Conservation (phyloP, 2,329 filamentous ascomycete genomes). For the Tolypocladium tundrense region DNA sequence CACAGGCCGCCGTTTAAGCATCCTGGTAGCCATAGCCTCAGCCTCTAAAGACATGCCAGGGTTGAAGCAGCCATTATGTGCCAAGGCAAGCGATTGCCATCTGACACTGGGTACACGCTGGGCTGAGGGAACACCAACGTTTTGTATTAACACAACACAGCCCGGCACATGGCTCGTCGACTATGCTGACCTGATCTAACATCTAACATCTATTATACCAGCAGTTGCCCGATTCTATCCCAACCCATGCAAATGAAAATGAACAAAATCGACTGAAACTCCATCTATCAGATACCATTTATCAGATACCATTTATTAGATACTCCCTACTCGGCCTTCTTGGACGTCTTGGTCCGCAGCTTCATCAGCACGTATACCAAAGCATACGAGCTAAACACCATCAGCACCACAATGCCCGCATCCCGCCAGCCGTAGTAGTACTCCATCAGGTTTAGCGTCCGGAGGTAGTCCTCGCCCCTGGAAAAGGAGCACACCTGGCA, state of each 20-base stretch:
- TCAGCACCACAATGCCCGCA: slow-evolving; percentile 47
- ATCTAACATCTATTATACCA: not conserved
- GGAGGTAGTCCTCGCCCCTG: slow-evolving; percentile 48
- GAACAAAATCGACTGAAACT: not conserved
- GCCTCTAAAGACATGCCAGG: no score
- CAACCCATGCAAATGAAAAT: not conserved
- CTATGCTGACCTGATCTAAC: not conserved
- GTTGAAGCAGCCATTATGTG: no score
- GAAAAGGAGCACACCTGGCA: slow-evolving; percentile 54
- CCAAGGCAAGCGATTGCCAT: no score
- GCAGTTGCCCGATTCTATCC: not conserved
- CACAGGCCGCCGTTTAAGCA: no score
- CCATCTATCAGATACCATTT: not conserved
- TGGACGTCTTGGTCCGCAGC: slow-evolving; percentile 35
- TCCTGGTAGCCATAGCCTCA: no score
- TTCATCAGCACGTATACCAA: slow-evolving; percentile 37
- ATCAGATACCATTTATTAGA: not conserved
- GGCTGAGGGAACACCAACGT: no score
- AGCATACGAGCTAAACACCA: slow-evolving; percentile 42
- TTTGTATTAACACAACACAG: not conserved
- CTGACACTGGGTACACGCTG: no score
- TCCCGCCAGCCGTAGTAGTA: slow-evolving; percentile 60
- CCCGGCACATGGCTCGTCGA: not conserved
- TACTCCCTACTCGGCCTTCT: slow-evolving; percentile 28
- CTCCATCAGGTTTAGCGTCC: slow-evolving; percentile 46